Evolutionary conservation across 78 protist genomes (phyloP), one percentile per base, ranked within the genome.

Genomic region (Isochrysis galbana): DNA sequence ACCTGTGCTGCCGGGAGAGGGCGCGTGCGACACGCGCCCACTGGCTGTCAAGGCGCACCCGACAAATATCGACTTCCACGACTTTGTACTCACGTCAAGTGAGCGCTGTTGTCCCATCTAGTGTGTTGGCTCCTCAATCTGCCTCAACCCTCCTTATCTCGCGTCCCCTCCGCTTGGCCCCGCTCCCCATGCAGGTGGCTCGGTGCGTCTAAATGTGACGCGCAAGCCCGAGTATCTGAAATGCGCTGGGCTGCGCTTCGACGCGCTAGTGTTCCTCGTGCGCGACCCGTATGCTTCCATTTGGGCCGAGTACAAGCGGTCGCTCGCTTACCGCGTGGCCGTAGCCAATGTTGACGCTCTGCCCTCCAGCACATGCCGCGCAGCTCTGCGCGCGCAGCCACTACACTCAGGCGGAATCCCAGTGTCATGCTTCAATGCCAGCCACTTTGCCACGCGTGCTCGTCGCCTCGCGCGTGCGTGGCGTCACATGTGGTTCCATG

Each of bases 231-330:
- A 1, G 17, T 36, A 36, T 29, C 45, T 3, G 46, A 74, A 74
- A 45, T 74, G 84, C 46, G 45, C 25, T 29, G 2, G 26, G 46
- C 25, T 36, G 14, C 84, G 84, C 46, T 36, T 74, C 2, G 26
- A 10, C 45, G 5, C 36, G 23, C 36, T n/a, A 2, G 46, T 39
- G 17, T 5, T 39, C 4, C 17, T 74, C 46, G 46, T 5, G 32
- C 84, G 84, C 32, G 84, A 74, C 3, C 84, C 84, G 41, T 74
- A 38, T 26, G 45, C 29, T 4, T 2, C 84, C 22, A 74, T 74
- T 45, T 74, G 41, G 46, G 44, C 84, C 32, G 84, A 74, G 84
- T 74, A 74, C 84, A 36, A 74, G 46, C 84, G 84, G 45, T 5
- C 11, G 17, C 2, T 39, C n/a, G 1, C 11, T 26, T 36, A 7